phyloP scores from a whole-genome alignment of 768 basidiomycete species.

The Calocybe gangraenosa region DNA sequence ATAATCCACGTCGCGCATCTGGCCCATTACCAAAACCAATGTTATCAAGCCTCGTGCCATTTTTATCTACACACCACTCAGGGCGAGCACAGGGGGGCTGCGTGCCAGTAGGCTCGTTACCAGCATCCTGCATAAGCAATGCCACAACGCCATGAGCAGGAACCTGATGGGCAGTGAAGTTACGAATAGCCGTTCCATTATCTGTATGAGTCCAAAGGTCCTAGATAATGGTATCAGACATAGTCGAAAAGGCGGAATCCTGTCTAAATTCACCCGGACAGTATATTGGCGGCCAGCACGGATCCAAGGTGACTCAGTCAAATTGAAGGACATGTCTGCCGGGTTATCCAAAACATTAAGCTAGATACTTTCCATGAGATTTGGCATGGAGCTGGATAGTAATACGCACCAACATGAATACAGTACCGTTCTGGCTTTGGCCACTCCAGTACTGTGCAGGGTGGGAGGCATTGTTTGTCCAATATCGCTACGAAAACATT shows the following conservation, averaged over 20 bases:
- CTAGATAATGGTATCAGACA: constrained; percentile 33
- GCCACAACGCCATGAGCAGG: constrained; percentile 71
- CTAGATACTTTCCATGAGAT: constrained; percentile 23
- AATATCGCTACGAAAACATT: constrained; percentile 26
- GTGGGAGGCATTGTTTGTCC: constrained; percentile 36
- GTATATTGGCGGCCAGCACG: constrained; percentile 57
- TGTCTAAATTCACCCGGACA: constrained; percentile 42
- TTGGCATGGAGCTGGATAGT: not conserved
- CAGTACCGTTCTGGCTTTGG: constrained; percentile 52
- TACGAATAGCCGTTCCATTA: constrained; percentile 63
- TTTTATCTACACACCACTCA: constrained; percentile 58
- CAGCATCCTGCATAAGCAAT: constrained; percentile 59
- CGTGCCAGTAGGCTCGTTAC: constrained; percentile 58
- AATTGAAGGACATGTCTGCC: constrained; percentile 50
- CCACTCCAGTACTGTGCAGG: constrained; percentile 70
- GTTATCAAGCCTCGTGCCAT: constrained; percentile 41
- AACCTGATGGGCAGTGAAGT: constrained; percentile 49
- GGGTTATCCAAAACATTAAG: constrained; percentile 55
- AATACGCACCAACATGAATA: constrained; percentile 56
- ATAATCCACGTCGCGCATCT: not conserved
- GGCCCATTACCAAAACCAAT: constrained; percentile 11
- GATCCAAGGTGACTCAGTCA: constrained; percentile 66
- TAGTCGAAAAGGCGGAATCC: not conserved
- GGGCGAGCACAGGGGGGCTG: constrained; percentile 54
- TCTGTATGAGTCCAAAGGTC: constrained; percentile 73